Evolutionary conservation across 768 basidiomycete genomes (phyloP).

Genomic region (Chlorophyllum brunneum): DNA sequence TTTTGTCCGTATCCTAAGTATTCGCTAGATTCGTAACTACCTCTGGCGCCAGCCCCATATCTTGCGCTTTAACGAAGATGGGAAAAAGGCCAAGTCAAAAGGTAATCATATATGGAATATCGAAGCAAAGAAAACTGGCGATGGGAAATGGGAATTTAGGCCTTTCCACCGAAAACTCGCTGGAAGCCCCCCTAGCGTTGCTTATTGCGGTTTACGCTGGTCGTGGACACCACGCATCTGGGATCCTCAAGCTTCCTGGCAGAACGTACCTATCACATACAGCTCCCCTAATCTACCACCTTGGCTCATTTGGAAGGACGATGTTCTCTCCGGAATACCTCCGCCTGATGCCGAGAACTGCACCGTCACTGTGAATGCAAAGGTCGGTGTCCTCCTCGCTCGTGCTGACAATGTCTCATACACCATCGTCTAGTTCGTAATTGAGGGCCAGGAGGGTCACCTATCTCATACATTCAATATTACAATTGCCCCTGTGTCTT

Average conservation of each 20-base stretch:
- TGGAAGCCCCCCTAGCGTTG: slow-evolving; percentile 76
- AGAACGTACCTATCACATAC: slow-evolving; percentile 75
- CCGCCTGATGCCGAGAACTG: slow-evolving; percentile 71
- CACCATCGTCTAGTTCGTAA: slow-evolving; percentile 45
- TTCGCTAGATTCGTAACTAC: slow-evolving; percentile 78
- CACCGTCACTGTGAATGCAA: slow-evolving; percentile 72
- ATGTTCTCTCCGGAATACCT: slow-evolving; percentile 78
- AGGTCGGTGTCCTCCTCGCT: slow-evolving; percentile 42
- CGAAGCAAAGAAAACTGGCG: slow-evolving; percentile 80
- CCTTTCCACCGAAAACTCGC: slow-evolving; percentile 87
- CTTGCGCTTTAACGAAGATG: slow-evolving; percentile 96
- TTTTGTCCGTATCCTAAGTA: slow-evolving; percentile 10
- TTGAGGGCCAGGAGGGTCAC: slow-evolving; percentile 72
- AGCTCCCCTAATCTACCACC: slow-evolving; percentile 76
- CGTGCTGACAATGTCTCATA: background rate
- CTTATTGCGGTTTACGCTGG: slow-evolving; percentile 80
- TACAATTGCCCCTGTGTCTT: slow-evolving; percentile 61
- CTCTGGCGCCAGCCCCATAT: slow-evolving; percentile 94
- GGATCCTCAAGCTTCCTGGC: slow-evolving; percentile 91
- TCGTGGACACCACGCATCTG: slow-evolving; percentile 91
- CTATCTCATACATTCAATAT: slow-evolving; percentile 66
- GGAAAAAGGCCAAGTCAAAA: slow-evolving; percentile 98
- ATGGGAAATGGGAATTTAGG: slow-evolving; percentile 82
- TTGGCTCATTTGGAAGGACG: slow-evolving; percentile 89
- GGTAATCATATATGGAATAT: slow-evolving; percentile 99